These are phyloP conservation scores for Pseudogymnoascus sp. DNA, from an alignment of 2,329 filamentous ascomycete genomes.

Conservation along the genomic window DNA sequence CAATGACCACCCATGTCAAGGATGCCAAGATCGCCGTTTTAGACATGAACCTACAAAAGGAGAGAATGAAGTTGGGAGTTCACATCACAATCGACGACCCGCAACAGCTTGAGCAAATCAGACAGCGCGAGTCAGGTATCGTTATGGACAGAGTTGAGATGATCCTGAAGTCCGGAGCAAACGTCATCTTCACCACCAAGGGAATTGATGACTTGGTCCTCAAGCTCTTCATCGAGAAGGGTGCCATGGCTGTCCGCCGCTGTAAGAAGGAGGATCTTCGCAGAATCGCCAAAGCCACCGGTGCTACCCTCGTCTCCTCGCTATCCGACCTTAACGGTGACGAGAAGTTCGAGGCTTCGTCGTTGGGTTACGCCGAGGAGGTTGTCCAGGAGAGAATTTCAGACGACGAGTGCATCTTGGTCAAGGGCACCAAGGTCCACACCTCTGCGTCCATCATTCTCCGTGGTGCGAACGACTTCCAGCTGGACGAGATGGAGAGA, in stretches of 20 bases:
- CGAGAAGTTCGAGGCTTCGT: slow-evolving; percentile 88
- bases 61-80: slow-evolving; percentile 97
- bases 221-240: slow-evolving; percentile 90
- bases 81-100: slow-evolving; percentile 98
- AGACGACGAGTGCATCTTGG: slow-evolving; percentile 94
- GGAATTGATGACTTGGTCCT: slow-evolving; percentile 94
- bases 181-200: slow-evolving; percentile 95
- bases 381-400: slow-evolving; percentile 98
- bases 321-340: slow-evolving; percentile 96
- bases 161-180: slow-evolving; percentile 95
- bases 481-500: slow-evolving; percentile 97
- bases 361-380: slow-evolving; percentile 87
- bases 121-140: slow-evolving; percentile 86
- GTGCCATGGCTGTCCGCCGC: slow-evolving; percentile 89
- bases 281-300: slow-evolving; percentile 92
- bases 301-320: slow-evolving; percentile 85
- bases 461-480: slow-evolving; percentile 90
- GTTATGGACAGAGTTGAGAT: slow-evolving; percentile 91
- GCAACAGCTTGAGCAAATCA: slow-evolving; percentile 94
- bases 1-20: slow-evolving; percentile 86
- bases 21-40: slow-evolving; percentile 96
- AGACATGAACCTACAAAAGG: slow-evolving; percentile 98
- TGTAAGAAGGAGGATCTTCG: slow-evolving; percentile 98
- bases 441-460: slow-evolving; percentile 94
- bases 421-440: slow-evolving; percentile 92